Base-by-base conservation (phyloP, 2,329 filamentous ascomycete genomes). In the Fusarium chuoi region DNA sequence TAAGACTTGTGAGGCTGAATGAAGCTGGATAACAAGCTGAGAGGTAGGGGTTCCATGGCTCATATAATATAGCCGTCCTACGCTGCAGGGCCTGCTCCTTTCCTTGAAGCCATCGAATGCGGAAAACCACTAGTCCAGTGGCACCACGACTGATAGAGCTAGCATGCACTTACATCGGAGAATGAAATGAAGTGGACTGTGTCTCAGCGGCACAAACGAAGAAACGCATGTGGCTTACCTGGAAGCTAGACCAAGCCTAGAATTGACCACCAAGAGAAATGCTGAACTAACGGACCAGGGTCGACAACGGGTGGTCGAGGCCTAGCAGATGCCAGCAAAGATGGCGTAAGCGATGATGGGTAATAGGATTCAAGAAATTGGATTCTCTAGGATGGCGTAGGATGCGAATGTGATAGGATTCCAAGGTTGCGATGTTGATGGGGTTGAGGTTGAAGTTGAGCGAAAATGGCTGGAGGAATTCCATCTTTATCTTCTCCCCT, bases 151-250 rank as follows among this genome's bases (percentile, higher is more conserved):
- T 56, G 69, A 72, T 62, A 67, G 42, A 73, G 68, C 75, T 74
- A 77, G 59, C 30, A 52, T 65, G 35, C 61, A 63, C 62, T 62
- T 63, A 52, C 63, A 73, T 64, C 74, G 62, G 63, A 58, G 62
- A 70, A 78, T 70, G 67, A 70, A 78, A 78, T 78, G 77, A 78
- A 70, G 41, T 48, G 46, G 60, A 70, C 42, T 48, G 36, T 70
- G 73, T 75, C 67, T 78, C 20, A 66, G 74, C 61, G 69, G 68
- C 69, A 65, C 68, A 63, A 48, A 55, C 59, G 59, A 54, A 49
- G 56, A 46, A 77, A 70, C 62, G 61, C 62, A 64, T 60, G 63
- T 72, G 71, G 71, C 74, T 74, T 76, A 76, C 74, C 74, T 67
- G 49, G 35, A 69, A 61, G 56, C 63, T 70, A 67, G 74, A 52